Conservation (phyloP, 768 basidiomycete species). For the Galerina marginata region DNA sequence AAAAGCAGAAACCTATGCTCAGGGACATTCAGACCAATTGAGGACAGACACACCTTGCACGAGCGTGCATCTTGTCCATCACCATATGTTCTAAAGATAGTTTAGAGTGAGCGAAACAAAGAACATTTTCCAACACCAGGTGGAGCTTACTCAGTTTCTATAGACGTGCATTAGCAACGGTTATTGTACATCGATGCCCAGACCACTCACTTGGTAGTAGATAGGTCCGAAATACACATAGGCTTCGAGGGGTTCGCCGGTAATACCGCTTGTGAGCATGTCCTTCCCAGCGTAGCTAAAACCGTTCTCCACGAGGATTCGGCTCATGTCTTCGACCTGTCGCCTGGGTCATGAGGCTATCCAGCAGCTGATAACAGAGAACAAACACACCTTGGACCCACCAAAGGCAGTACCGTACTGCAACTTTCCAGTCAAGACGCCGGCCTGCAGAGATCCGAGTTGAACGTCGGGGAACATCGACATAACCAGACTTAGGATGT, state of each 20-base stretch:
- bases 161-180: slow-evolving; percentile 17
- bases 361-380: neutral
- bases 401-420: slow-evolving; percentile 98
- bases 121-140: neutral
- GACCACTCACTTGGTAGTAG: slow-evolving; percentile 82
- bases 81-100: slow-evolving; percentile 87
- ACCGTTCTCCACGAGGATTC: slow-evolving; percentile 91
- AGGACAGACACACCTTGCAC: slow-evolving; percentile 71
- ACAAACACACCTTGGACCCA: slow-evolving; percentile 80
- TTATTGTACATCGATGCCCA: slow-evolving; percentile 6
- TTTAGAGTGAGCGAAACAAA: slow-evolving; percentile 2
- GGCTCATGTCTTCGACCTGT: slow-evolving; percentile 97
- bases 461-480: neutral
- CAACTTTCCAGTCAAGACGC: slow-evolving; percentile 86
- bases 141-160: slow-evolving; percentile 91
- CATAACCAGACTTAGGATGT: neutral
- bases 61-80: slow-evolving; percentile 99
- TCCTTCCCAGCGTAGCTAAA: slow-evolving; percentile 99
- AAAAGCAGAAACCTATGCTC: slow-evolving; percentile 12
- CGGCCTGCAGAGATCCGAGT: slow-evolving; percentile 60
- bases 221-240: slow-evolving; percentile 99
- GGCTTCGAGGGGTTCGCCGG: slow-evolving; percentile 93
- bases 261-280: slow-evolving; percentile 97
- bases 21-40: neutral
- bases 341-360: slow-evolving; percentile 2